Base-by-base conservation (phyloP, 1,284 basidiomycete species). In the Hemileccinum hortonii region DNA sequence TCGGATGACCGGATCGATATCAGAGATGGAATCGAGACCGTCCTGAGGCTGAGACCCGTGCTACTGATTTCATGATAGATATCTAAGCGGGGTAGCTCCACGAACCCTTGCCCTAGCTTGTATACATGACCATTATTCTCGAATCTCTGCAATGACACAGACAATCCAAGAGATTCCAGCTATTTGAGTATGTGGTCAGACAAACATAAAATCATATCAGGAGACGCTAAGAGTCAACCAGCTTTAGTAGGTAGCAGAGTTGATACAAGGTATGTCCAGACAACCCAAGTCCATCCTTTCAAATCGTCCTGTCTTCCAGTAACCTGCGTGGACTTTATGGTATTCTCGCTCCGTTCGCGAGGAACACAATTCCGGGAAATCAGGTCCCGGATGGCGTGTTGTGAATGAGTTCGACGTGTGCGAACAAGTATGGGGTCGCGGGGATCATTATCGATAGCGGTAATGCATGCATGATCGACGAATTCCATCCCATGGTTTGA, bases 381-480 rank as follows among this genome's bases (percentile, higher is more conserved):
- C 54, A 71, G 37, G n/a, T 60, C 52, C 30, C 55, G 56, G 38
- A 69, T 44, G n/a, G 36, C 26, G 14, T 26, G 41, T 37, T 47
- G 56, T 21, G 65, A 67, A 29, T 39, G 12, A 30, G 35, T 21
- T 35, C 66, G 56, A 41, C 56, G 64, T 18, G 50, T 48, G 36
- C 54, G 66, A 39, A 48, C 47, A 24, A 39, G 49, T 12, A 6
- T 4, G 21, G 45, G 30, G 43, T 71, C 65, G 14, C 8, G 24
- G 5, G 61, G 50, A 33, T 67, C 49, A 18, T 69, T 58, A 14
- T 59, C 58, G 3, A 67, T 36, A 18, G 66, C 58, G 15, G 66
- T 67, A n/a, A 71, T 62, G 48, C 65, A 67, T 40, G 63, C 69
- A 4, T 71, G 61, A 21, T 61, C 69, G 46, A 46, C 48, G 29